Evolutionary conservation across 768 basidiomycete genomes (phyloP), one percentile per base, ranked within the genome.

Genomic region (Lanmaoa rubissima): DNA sequence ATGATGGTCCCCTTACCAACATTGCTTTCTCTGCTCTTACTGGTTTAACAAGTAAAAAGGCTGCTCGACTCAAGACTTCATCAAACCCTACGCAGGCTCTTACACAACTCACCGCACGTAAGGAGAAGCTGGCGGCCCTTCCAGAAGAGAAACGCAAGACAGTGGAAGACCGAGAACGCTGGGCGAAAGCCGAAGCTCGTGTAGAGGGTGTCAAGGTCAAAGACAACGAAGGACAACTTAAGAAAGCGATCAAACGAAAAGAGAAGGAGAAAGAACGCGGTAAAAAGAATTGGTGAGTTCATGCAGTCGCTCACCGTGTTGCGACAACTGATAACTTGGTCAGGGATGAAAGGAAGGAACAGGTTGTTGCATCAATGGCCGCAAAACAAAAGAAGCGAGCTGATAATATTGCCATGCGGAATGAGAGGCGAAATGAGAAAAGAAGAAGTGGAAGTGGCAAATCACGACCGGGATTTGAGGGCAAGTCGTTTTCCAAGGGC

Each of bases 161-260:
- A 44, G 81, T 87, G 13, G 86, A 91, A 69, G 94, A 94, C 66
- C 81, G 82, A 53, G 89, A 94, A 56, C 84, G 87, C 66, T 98
- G 94, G 92, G 84, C 84, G 48, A 96, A 95, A 74, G 94, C 95
- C 0, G 85, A 87, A 67, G 86, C 92, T 32, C 80, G 92, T 48
- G 76, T 97, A 56, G 92, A 91, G 53, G 97, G 97, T 2, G 87
- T 87, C 47, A 99, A 98, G 73, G 86, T 99, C 32, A 83, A 82
- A 48, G 97, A 98, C 64, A 91, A 95, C 63, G 92, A 93, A 68
- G 69, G 63, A 1, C 76, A 87, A 44, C 71, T 99, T 65, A 98
- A 96, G 78, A 98, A 97, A 76, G 94, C 94, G 41, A 85, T 83
- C 9, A 98, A 97, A 78, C 78, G 91, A 70, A 87, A 91, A 61